Evolutionary conservation across 345 rosid species (phyloP).

Genomic region (Eutrema heterophyllum): DNA sequence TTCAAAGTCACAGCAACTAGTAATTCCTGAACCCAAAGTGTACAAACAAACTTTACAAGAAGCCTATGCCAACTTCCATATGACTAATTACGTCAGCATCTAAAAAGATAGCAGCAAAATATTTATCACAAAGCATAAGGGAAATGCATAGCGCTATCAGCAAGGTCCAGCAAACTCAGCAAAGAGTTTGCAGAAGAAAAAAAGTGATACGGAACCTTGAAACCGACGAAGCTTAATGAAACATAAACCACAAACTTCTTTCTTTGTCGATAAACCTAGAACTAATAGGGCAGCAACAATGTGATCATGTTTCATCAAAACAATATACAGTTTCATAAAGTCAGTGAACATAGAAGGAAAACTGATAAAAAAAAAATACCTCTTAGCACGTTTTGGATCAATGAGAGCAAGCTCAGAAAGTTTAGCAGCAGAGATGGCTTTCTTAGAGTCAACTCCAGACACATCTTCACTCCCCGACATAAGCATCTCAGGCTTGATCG

Average conservation of each 20-base stretch:
- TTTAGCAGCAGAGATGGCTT: conserved; percentile 82
- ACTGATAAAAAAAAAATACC: conserved; percentile 35
- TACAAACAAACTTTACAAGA: neutral
- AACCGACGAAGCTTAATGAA: neutral
- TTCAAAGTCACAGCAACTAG: neutral
- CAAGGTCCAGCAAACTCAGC: neutral
- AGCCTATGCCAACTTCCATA: neutral
- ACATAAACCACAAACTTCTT: neutral
- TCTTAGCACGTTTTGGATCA: conserved; percentile 97
- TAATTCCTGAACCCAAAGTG: neutral
- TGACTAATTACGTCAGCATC: neutral
- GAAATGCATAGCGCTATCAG: neutral
- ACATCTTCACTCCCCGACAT: conserved; percentile 59
- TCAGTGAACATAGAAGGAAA: neutral
- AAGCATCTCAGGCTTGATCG: conserved; percentile 80
- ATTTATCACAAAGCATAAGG: neutral
- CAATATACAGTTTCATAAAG: neutral
- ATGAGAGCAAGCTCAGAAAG: conserved; percentile 97
- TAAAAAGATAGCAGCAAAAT: neutral
- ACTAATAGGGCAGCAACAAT: neutral
- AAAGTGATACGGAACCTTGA: neutral
- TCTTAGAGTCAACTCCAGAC: conserved; percentile 63
- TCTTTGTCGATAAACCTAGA: neutral
- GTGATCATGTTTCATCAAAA: neutral
- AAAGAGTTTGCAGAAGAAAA: no score